Conservation (phyloP, 805 yeast genomes). For the Starmerella sp. region DNA sequence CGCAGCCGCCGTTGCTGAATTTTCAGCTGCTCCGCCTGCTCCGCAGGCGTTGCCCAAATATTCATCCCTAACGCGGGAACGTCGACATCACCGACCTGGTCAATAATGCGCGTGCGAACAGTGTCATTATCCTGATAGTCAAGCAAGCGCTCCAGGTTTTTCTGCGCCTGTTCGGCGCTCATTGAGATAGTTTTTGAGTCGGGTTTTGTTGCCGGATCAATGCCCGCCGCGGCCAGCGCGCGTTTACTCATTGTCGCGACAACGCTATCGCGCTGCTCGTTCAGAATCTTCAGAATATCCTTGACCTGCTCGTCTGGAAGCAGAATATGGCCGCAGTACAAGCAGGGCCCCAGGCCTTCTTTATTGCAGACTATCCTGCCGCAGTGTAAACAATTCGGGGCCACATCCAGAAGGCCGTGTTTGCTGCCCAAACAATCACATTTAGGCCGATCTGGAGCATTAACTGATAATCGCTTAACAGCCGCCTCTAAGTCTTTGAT, state of each 20-base stretch:
- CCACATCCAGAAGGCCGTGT: conserved; percentile 79
- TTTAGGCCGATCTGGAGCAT: conserved; percentile 28
- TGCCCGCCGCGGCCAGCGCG: conserved; percentile 32
- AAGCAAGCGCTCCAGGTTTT: conserved; percentile 58
- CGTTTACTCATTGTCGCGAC: conserved; percentile 29
- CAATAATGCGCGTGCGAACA: conserved; percentile 84
- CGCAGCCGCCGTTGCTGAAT: conserved; percentile 69
- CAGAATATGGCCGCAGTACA: conserved; percentile 63
- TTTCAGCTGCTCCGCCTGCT: conserved; percentile 76
- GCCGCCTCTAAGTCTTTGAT: conserved; percentile 58
- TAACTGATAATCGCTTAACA: conserved; percentile 41
- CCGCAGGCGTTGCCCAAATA: conserved; percentile 74
- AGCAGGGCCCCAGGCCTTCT: conserved; percentile 86
- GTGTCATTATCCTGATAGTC: conserved; percentile 78
- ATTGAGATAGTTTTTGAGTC: neutral
- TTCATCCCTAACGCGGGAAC: conserved; percentile 43
- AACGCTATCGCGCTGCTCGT: conserved; percentile 41
- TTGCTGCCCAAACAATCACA: conserved; percentile 81
- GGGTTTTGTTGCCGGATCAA: conserved; percentile 18
- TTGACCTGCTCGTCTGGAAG: conserved; percentile 50
- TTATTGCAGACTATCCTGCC: conserved; percentile 85
- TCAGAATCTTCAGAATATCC: conserved; percentile 44
- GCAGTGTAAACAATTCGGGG: conserved; percentile 88
- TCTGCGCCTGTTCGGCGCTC: conserved; percentile 46
- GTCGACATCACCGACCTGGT: conserved; percentile 82